Percentiles rank a stretch among this genome's conserved stretches.
Evolutionary conservation across 192 early-diverging fungal genomes (phyloP).

Genomic region (Podila epigama): DNA sequence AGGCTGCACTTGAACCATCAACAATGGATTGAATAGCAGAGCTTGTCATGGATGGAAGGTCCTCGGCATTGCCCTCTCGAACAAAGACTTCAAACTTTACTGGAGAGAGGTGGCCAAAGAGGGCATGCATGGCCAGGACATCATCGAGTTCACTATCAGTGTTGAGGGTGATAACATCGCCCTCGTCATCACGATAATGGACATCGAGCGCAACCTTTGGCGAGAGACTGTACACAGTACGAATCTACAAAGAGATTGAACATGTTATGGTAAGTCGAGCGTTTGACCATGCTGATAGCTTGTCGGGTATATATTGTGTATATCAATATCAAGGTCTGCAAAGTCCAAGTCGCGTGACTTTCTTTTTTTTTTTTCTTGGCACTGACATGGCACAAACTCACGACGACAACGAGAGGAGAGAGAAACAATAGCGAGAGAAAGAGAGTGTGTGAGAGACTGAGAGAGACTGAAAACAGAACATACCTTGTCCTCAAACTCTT

Average conservation of each 20-base stretch:
- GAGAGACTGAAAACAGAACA: too few species aligned
- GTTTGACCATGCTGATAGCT: not conserved
- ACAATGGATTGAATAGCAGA: not conserved
- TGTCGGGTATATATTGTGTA: too few species aligned
- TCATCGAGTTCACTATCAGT: slow-evolving; percentile 41
- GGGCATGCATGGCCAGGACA: slow-evolving; percentile 35
- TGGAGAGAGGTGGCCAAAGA: slow-evolving; percentile 15
- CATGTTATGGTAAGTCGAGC: not conserved
- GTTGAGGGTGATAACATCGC: slow-evolving; percentile 35
- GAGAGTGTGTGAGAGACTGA: too few species aligned
- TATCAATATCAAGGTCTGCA: too few species aligned
- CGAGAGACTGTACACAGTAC: slow-evolving; percentile 22
- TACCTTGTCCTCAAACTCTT: slow-evolving; percentile 43
- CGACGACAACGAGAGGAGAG: too few species aligned
- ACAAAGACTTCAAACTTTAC: slow-evolving; percentile 31
- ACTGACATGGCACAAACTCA: too few species aligned
- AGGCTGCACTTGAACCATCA: too few species aligned
- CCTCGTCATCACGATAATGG: slow-evolving; percentile 36
- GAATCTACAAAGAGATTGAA: slow-evolving; percentile 23
- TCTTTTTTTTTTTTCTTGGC: too few species aligned
- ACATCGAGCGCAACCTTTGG: slow-evolving; percentile 12
- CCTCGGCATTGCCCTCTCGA: not conserved
- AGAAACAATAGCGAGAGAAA: not conserved
- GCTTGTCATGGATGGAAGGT: not conserved
- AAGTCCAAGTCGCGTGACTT: too few species aligned